Conservation (phyloP, 257 asterid species). For the Penstemon newberryi region DNA sequence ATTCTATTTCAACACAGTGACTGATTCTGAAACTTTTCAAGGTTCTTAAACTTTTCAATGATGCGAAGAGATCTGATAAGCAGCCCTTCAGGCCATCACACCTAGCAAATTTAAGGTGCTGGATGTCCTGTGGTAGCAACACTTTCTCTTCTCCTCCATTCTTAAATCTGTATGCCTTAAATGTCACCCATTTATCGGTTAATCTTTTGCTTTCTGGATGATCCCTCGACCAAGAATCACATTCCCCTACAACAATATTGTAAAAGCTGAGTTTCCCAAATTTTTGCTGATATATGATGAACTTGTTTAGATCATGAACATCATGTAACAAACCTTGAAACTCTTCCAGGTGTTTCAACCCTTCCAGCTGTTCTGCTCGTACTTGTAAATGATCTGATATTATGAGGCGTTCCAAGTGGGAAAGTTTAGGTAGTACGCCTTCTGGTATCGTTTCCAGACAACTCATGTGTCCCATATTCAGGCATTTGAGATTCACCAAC, state of each 20-base stretch:
- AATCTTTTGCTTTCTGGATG: conserved; percentile 22
- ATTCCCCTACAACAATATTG: conserved; percentile 27
- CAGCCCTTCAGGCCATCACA: conserved; percentile 20
- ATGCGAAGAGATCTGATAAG: conserved; percentile 27
- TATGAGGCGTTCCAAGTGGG: conserved; percentile 30
- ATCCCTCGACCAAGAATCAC: conserved; percentile 24
- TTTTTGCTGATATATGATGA: conserved; percentile 27
- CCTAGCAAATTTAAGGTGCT: not conserved
- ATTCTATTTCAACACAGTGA: conserved; percentile 20
- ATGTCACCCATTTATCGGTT: conserved; percentile 20
- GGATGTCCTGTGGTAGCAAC: conserved; percentile 26
- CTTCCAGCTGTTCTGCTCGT: conserved; percentile 29
- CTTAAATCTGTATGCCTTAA: conserved; percentile 21
- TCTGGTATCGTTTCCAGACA: conserved; percentile 23
- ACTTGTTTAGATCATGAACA: conserved; percentile 21
- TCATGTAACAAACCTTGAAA: conserved; percentile 30
- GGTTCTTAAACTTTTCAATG: conserved; percentile 16
- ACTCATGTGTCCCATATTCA: conserved; percentile 28
- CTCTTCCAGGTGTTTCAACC: conserved; percentile 25
- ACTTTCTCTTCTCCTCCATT: not conserved
- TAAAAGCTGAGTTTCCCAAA: conserved; percentile 28
- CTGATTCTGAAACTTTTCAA: conserved; percentile 10
- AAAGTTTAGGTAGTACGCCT: conserved; percentile 28
- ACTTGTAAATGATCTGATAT: conserved; percentile 25
- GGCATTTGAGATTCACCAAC: conserved; percentile 32